Evolutionary conservation across 768 basidiomycete species (phyloP).

Genomic region (Panaeolus cyanescens): DNA sequence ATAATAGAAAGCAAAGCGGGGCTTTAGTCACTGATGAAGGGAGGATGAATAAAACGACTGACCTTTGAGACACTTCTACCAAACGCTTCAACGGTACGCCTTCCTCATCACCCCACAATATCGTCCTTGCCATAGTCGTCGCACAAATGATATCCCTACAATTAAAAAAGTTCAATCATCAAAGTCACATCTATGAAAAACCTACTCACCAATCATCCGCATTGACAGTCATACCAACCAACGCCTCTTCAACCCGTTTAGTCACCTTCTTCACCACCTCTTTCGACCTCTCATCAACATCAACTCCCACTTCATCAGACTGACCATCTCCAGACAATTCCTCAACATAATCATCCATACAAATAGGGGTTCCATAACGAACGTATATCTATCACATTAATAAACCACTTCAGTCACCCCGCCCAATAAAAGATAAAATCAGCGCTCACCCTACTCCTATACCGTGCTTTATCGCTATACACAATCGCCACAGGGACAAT

Average conservation of each 20-base stretch:
- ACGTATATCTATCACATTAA: not conserved
- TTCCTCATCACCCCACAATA: slow-evolving; percentile 55
- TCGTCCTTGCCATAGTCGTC: slow-evolving; percentile 55
- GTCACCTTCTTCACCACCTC: slow-evolving; percentile 61
- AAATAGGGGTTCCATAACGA: slow-evolving; percentile 58
- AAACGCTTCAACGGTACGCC: slow-evolving; percentile 50
- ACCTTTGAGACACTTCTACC: slow-evolving; percentile 61
- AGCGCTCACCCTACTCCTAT: slow-evolving; percentile 53
- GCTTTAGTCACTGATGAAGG: not conserved
- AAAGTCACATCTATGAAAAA: not conserved
- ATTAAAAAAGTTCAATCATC: not conserved
- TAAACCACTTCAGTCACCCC: not conserved
- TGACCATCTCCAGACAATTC: slow-evolving; percentile 40
- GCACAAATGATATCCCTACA: slow-evolving; percentile 63
- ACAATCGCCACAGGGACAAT: slow-evolving; percentile 69
- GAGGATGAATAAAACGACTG: slow-evolving; percentile 16
- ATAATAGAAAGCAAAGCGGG: not conserved
- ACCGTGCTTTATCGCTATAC: slow-evolving; percentile 70
- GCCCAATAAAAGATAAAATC: slow-evolving; percentile 7
- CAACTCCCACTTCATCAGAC: slow-evolving; percentile 33
- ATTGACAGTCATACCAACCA: slow-evolving; percentile 61
- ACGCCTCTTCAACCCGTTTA: slow-evolving; percentile 44
- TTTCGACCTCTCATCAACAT: slow-evolving; percentile 38
- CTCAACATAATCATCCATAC: slow-evolving; percentile 48
- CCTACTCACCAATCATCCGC: slow-evolving; percentile 56